A percentile compares a stretch with the other conserved stretches of the same genome.
Conservation (phyloP, 2,329 filamentous ascomycete genomes). For the Alternaria infectoria region DNA sequence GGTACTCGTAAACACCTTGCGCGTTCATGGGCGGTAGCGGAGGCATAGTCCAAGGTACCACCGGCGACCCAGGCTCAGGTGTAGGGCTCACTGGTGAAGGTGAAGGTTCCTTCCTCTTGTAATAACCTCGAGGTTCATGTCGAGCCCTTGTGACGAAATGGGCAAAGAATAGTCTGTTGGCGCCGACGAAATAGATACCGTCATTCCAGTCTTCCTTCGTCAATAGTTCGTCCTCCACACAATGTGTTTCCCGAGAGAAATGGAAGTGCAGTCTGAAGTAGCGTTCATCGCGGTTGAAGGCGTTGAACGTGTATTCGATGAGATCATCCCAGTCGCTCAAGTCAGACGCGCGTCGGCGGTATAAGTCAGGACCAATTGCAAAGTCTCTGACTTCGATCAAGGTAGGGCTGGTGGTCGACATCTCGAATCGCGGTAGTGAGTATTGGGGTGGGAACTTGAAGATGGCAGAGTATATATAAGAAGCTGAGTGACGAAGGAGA, state of each 20-base stretch:
- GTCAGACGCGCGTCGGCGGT: background rate
- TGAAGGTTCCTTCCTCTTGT: background rate
- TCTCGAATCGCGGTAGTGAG: background rate
- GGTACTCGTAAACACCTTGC: background rate
- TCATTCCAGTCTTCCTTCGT: background rate
- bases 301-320: background rate
- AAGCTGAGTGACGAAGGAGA: background rate
- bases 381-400: constrained; percentile 7
- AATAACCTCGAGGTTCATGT: background rate
- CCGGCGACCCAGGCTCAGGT: background rate
- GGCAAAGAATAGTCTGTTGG: background rate
- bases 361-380: background rate
- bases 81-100: background rate
- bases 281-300: background rate
- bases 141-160: background rate
- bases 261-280: constrained; percentile 2
- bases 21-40: background rate
- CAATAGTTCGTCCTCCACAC: background rate
- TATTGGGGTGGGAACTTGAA: background rate
- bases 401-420: background rate
- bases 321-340: background rate
- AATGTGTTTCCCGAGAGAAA: background rate
- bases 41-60: background rate
- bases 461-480: background rate
- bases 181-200: background rate